Conservation (phyloP, 2,329 filamentous ascomycete genomes). For the Trichoderma gracile region DNA sequence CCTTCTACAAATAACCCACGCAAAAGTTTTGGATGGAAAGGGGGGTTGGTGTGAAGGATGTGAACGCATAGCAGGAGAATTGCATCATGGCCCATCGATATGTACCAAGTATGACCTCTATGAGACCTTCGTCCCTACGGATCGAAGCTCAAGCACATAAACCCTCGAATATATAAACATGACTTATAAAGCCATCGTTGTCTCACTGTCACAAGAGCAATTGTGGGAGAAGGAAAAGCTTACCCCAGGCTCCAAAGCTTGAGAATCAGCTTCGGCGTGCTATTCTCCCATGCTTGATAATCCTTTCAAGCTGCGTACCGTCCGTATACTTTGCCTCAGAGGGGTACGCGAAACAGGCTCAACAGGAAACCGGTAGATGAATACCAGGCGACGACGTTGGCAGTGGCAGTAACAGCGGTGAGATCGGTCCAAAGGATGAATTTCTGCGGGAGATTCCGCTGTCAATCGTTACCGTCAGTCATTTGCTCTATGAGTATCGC, state of each 20-base stretch:
- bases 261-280: slow-evolving; percentile 65
- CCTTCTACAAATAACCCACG: slow-evolving; percentile 58
- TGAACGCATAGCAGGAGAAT: slow-evolving; percentile 1
- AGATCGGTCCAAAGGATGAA: slow-evolving; percentile 68
- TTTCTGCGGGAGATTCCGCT: slow-evolving; percentile 64
- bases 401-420: slow-evolving; percentile 52
- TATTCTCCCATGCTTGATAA: slow-evolving; percentile 67
- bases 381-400: slow-evolving; percentile 55
- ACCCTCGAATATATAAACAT: background rate
- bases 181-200: too few species aligned
- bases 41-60: too few species aligned
- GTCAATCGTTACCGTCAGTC: background rate
- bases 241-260: slow-evolving; percentile 47
- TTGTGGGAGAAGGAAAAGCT: background rate
- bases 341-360: slow-evolving; percentile 61
- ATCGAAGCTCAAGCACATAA: slow-evolving; percentile 1
- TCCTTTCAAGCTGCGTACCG: slow-evolving; percentile 63
- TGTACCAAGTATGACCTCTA: background rate
- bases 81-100: slow-evolving; percentile 6
- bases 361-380: slow-evolving; percentile 60
- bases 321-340: slow-evolving; percentile 70
- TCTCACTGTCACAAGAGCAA: background rate
- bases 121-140: background rate
- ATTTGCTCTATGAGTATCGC: background rate
- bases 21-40: background rate